phyloP scores from a whole-genome alignment of 805 yeast species.

The Ogataea minuta region DNA sequence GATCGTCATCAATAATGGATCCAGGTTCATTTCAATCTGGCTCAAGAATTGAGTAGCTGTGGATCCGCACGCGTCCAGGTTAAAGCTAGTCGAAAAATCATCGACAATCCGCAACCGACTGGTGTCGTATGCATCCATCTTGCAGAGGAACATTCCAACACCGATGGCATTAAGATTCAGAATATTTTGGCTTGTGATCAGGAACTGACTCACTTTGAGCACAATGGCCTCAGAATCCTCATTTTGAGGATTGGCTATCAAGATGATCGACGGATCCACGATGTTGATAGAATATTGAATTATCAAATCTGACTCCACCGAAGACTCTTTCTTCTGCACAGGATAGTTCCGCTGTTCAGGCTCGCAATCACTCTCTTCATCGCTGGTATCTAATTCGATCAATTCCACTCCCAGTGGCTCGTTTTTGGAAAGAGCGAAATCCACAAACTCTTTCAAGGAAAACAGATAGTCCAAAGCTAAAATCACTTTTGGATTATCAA shows the following conservation, averaged over 20 bases:
- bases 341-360: background rate
- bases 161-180: constrained; percentile 67
- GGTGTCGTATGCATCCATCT: constrained; percentile 65
- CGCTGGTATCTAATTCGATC: background rate
- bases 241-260: constrained; percentile 75
- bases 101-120: constrained; percentile 73
- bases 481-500: constrained; percentile 79
- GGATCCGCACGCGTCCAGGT: constrained; percentile 70
- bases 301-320: constrained; percentile 5
- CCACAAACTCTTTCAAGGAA: constrained; percentile 66
- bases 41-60: constrained; percentile 58
- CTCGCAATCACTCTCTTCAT: background rate
- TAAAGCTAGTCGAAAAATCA: constrained; percentile 78
- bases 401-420: constrained; percentile 16
- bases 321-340: constrained; percentile 12
- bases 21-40: constrained; percentile 65
- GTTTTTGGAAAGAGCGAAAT: constrained; percentile 39
- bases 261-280: constrained; percentile 70
- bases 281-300: constrained; percentile 47
- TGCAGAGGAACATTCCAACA: constrained; percentile 81
- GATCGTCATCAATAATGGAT: constrained; percentile 75
- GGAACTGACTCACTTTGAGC: constrained; percentile 77
- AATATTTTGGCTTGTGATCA: constrained; percentile 66
- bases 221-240: constrained; percentile 82
- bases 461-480: constrained; percentile 84